phyloP scores from a whole-genome alignment of 106 monocot genomes.

The Dendrobium chrysotoxum region DNA sequence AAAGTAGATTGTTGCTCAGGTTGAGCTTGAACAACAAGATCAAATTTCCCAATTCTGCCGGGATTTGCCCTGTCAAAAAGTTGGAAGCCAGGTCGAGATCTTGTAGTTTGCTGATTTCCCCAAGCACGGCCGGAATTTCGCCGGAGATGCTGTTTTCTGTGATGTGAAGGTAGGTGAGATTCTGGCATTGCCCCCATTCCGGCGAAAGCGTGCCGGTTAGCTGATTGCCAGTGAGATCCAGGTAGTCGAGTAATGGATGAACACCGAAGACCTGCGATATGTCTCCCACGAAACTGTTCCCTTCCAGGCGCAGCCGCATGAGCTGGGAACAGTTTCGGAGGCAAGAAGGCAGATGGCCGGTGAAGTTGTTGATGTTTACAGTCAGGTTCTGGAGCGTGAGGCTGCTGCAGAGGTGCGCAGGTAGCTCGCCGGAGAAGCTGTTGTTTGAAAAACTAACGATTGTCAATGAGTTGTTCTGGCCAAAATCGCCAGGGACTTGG shows the following conservation, averaged over 20 bases:
- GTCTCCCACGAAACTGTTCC: slow-evolving; percentile 55
- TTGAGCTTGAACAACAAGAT: slow-evolving; percentile 43
- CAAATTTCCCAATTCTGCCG: slow-evolving; percentile 24
- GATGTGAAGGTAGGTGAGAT: slow-evolving; percentile 25
- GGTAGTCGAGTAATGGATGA: slow-evolving; percentile 28
- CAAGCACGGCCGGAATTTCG: slow-evolving; percentile 29
- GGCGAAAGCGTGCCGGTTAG: slow-evolving; percentile 54
- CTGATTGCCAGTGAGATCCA: slow-evolving; percentile 47
- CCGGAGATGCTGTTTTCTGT: slow-evolving; percentile 46
- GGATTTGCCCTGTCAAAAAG: slow-evolving; percentile 41
- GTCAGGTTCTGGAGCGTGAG: slow-evolving; percentile 31
- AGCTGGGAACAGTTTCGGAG: slow-evolving; percentile 40
- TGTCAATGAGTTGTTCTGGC: slow-evolving; percentile 18
- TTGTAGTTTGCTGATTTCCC: slow-evolving; percentile 17
- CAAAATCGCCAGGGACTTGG: slow-evolving; percentile 36
- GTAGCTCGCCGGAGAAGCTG: slow-evolving; percentile 47
- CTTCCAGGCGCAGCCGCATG: slow-evolving; percentile 31
- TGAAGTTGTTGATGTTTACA: slow-evolving; percentile 47
- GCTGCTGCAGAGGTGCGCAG: slow-evolving; percentile 40
- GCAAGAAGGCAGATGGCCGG: slow-evolving; percentile 52
- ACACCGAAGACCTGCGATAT: slow-evolving; percentile 48
- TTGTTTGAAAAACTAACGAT: slow-evolving; percentile 47
- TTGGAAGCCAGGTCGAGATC: slow-evolving; percentile 40
- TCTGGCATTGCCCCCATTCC: slow-evolving; percentile 52
- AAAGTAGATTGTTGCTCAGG: slow-evolving; percentile 57